Evolutionary conservation across 495 filamentous ascomycete species (phyloP), one percentile per base, ranked within the genome.

Genomic region (Recurvomyces mirabilis): DNA sequence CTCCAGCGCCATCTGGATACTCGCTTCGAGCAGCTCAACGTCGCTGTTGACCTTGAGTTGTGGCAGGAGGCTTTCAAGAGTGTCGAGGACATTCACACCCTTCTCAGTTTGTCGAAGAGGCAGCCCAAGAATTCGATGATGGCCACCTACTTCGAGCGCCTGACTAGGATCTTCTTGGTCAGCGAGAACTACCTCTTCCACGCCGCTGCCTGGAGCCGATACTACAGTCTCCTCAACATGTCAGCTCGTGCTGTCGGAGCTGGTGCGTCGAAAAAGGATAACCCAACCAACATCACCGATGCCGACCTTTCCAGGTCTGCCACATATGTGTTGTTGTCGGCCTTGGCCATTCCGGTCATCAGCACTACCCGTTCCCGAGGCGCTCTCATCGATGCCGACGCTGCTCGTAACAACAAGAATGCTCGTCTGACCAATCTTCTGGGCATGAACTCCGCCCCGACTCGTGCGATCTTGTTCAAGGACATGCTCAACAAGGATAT

Each of bases 111-210:
- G 48, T 96, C 91, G 84, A 98, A 98, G 76, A 84, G 89, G 38
- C 88, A 87, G 29, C 82, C 91, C n/a, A 95, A 95, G 80, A 94
- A 95, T 64, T 74, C 94, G 52, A 95, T 96, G 88, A 98, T 98
- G 91, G 91, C 93, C 64, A 98, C 96, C 68, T 98, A 98, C 77
- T 98, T 96, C 68, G 93, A 98, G 73, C 94, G 95, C 67, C 75
- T 98, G 39, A 94, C 91, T 28, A 79, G 87, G 36, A 98, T 98
- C 60, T 98, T 98, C 73, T 76, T 98, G 29, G 93, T 96, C 52
- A 93, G 88, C 64, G 93, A 94, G 69, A 98, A 98, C 68, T 96
- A 95, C 60, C 78, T 98, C 21, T 98, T 98, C 81, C 91, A 98
- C 60, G 91, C 91, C 51, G 91, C 91, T 32, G 87, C 91, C 37